Evolutionary conservation across 768 basidiomycete species (phyloP), one percentile per base, ranked within the genome.

Genomic region (Hirschioporus abietinus): DNA sequence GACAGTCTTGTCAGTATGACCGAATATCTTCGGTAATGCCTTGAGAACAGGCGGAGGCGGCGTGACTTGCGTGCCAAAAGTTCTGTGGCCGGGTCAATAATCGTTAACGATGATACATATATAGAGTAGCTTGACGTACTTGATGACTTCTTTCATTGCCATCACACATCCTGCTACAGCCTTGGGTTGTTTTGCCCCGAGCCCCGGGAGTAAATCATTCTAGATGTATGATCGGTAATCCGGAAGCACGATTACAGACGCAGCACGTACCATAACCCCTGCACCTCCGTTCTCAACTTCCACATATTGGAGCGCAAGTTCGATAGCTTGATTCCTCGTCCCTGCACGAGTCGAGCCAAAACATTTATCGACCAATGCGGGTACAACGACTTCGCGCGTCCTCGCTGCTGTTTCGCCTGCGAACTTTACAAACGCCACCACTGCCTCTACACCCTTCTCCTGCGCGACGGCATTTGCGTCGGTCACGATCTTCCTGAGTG

Each of bases 381-480:
- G 93, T 8, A 97, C 81, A 9, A 99, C 88, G 1, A 82, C 83
- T 64, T 92, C 86, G 72, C 93, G 84, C 57, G 92, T 90, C 78
- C 88, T 89, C 61, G 90, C 90, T 60, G 91, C 87, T 60, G 84
- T 89, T 83, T 96, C 94, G 67, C 96, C 97, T 7, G 95, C 92
- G 73, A 89, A 93, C 78, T 95, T 93, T 71, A 97, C 88, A 67
- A 99, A 83, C 34, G 89, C 83, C 65, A 91, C 87, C 35, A 96
- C 78, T 71, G 91, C 94, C 74, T 98, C 96, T 6, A 99, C 85
- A 35, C 93, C 97, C 75, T 96, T 98, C 82, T 99, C 97, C 78
- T 99, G 97, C 12, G 96, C 96, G 34, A 98, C 96, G 27, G 91
- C 97, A 77, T 99, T 99, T 0, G 95, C 81, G 73, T 99, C 97